Percentiles rank a stretch among this genome's conserved stretches.
Evolutionary conservation across 225 moss, liverwort and hornwort species (phyloP).

Genomic region (Antitrichia curtipendula): DNA sequence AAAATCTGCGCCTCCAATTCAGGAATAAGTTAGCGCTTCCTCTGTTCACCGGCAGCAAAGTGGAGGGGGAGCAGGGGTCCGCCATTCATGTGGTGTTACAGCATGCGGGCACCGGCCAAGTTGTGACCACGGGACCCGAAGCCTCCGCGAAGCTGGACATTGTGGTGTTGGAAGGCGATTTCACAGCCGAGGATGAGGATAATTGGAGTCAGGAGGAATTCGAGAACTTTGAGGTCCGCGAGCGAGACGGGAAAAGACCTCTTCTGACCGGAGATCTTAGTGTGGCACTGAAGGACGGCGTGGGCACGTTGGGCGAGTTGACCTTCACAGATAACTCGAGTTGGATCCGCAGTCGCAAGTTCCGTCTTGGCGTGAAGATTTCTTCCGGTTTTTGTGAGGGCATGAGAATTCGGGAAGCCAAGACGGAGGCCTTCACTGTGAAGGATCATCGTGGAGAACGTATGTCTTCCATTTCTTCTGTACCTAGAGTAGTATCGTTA

Average conservation of each 20-base stretch:
- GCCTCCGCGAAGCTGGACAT: slow-evolving; percentile 33
- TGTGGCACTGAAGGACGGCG: slow-evolving; percentile 28
- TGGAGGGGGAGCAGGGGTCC: slow-evolving; percentile 29
- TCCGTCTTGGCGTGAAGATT: slow-evolving; percentile 26
- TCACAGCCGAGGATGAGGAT: slow-evolving; percentile 40
- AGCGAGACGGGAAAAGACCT: slow-evolving; percentile 34
- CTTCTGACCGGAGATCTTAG: slow-evolving; percentile 27
- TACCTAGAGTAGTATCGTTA: background rate
- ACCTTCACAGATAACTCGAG: slow-evolving; percentile 39
- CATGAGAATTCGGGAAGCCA: slow-evolving; percentile 34
- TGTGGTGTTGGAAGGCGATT: slow-evolving; percentile 39
- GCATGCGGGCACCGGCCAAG: slow-evolving; percentile 21
- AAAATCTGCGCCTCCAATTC: slow-evolving; percentile 24
- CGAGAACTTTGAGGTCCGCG: slow-evolving; percentile 21
- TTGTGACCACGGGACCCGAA: slow-evolving; percentile 16
- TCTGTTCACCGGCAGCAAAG: slow-evolving; percentile 34
- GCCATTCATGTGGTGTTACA: slow-evolving; percentile 31
- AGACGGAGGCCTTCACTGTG: slow-evolving; percentile 37
- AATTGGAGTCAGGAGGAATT: slow-evolving; percentile 31
- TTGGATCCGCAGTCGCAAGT: slow-evolving; percentile 46
- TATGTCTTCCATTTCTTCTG: background rate
- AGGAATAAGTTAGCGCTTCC: slow-evolving; percentile 38
- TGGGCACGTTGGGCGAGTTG: slow-evolving; percentile 26
- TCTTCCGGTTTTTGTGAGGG: slow-evolving; percentile 26
- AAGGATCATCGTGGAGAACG: slow-evolving; percentile 48